These are phyloP conservation scores for Rhodosorus marinus DNA, from an alignment of 23 red algal genomes.

Conservation along the genomic window DNA sequence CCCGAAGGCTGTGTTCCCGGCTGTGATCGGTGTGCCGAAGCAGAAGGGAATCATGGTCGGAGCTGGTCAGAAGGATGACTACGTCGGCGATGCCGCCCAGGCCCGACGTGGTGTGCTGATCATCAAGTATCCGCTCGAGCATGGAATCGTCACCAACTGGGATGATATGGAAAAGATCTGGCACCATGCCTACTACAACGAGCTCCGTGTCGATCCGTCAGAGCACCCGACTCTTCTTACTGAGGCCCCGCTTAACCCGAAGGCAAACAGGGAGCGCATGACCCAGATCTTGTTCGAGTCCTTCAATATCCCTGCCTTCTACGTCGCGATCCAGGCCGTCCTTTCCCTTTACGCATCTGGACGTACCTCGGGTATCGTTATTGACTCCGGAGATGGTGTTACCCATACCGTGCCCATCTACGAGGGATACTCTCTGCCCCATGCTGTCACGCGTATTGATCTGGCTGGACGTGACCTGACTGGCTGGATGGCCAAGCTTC, in stretches of 20 bases:
- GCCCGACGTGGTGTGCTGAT: slow-evolving; percentile 79
- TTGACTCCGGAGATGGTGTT: slow-evolving; percentile 98
- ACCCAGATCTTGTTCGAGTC: slow-evolving; percentile 99
- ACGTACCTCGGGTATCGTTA: slow-evolving; percentile 80
- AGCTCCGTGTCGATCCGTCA: slow-evolving; percentile 85
- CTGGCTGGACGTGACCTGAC: slow-evolving; percentile 91
- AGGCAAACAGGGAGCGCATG: slow-evolving; percentile 81
- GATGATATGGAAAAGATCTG: slow-evolving; percentile 99
- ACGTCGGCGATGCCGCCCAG: slow-evolving; percentile 91
- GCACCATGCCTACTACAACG: slow-evolving; percentile 84
- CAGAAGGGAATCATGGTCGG: slow-evolving; percentile 97
- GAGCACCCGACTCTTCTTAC: slow-evolving; percentile 90
- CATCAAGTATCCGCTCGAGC: slow-evolving; percentile 98
- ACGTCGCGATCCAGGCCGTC: slow-evolving; percentile 95
- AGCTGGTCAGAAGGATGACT: slow-evolving; percentile 88
- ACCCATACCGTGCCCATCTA: slow-evolving; percentile 99
- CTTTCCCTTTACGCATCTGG: slow-evolving; percentile 96
- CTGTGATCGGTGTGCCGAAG: slow-evolving; percentile 79
- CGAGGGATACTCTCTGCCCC: slow-evolving; percentile 94
- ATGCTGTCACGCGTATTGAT: slow-evolving; percentile 85
- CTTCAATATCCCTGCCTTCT: slow-evolving; percentile 94
- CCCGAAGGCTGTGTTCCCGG: slow-evolving; percentile 86
- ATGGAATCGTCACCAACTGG: slow-evolving; percentile 99
- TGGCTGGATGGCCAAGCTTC: slow-evolving; percentile 65
- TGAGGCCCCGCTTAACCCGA: slow-evolving; percentile 94